Evolutionary conservation across 129 eudicot genomes (phyloP), one percentile per base, ranked within the genome.

Genomic region (carrot (Daucus carota)): DNA sequence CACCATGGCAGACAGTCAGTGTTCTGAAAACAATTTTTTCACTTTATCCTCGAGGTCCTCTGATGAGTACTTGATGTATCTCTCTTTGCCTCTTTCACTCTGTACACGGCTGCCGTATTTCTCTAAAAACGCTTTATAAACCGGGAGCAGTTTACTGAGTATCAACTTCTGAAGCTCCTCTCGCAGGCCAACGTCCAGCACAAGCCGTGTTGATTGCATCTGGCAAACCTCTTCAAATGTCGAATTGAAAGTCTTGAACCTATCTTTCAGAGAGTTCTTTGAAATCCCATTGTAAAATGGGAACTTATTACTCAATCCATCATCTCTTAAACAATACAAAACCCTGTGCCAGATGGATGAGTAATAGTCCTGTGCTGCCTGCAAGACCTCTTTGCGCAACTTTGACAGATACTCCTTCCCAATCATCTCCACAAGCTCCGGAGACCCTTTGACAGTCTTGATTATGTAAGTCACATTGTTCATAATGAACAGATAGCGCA

Each of bases 171-270:
- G 79, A 26, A 59, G 72, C 79, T 75, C n/a, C 24, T 7, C 14
- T n/a, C 29, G n/a, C 18, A 75, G 42, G 16, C 62, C 59, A 22
- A 38, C 20, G 29, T 75, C 72, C 20, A n/a, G 57, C 42, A 75
- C 59, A n/a, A 59, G 20, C 65, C 31, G 31, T 57, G 65, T n/a
- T 52, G 57, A 13, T 43, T 60, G 79, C 18, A 41, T 62, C 59
- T n/a, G 14, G 18, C 40, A 44, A 75, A 75, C 26, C 41, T 62
- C 72, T 5, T 75, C 41, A 26, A 75, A 75, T 33, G 44, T 6
- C 41, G 73, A 42, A 18, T 76, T 76, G 20, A 76, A 76, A 31
- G 26, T 60, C 73, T 76, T 63, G 9, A 76, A 20, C 60, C 79
- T 60, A 31, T 42, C 46, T 16, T 42, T 76, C 60, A 76, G 22